Evolutionary conservation across 1,284 basidiomycete genomes (phyloP), one percentile per base, ranked within the genome.

Genomic region (Schizophyllum commune): DNA sequence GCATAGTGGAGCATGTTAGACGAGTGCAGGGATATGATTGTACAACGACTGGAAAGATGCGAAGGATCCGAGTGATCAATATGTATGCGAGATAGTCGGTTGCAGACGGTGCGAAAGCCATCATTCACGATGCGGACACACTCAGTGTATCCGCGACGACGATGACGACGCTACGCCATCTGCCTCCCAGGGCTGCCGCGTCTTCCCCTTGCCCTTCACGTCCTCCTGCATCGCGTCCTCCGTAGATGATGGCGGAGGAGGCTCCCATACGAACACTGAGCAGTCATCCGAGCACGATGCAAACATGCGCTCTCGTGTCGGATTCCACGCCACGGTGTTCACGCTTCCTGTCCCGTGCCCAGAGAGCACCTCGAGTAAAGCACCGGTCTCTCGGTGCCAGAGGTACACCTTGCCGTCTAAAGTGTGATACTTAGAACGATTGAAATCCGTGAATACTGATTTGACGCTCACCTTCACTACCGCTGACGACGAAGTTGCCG

Each of bases 281-380:
- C 76, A 75, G 74, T 96, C 94, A 72, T 96, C 94, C 57, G 92
- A 93, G 73, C 93, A 95, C 52, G 90, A 92, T 32, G 96, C 96
- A 75, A 99, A 96, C 83, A 98, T 92, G 62, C 84, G 83, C 67
- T 88, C 82, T 64, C 92, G 87, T 63, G 79, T 81, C 22, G 94
- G 94, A 74, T 98, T 96, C 97, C 97, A 99, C 15, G 94, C 91
- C 9, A 99, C 95, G 19, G 90, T 89, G 73, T 98, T 99, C 63
- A 99, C 96, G 62, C 89, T 91, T 51, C 94, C 94, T 58, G 75
- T 73, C 15, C 87, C 89, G 68, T 99, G 97, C 0, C 96, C 96
- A 1, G 82, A 73, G 1, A 98, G 82, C 22, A 88, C 82, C 73
- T 98, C 93, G 27, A 99, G 80, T 54, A 95, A 80, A 0, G 83